Base-by-base conservation (phyloP, 176 grass and related monocot genomes). In the Musa beccarii region DNA sequence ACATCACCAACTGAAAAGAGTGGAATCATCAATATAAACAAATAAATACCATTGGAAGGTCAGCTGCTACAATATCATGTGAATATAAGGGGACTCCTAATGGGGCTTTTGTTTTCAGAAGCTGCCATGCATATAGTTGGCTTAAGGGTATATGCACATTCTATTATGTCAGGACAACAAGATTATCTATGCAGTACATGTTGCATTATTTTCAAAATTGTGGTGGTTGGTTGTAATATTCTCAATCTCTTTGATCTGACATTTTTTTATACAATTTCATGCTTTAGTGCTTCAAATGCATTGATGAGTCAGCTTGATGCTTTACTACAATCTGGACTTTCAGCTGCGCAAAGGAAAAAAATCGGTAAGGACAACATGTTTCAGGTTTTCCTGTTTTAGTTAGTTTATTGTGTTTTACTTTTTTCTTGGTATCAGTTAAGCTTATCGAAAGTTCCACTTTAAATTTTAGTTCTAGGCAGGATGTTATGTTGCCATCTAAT, bases 281-380 rank as follows among this genome's bases (percentile, higher is more conserved):
- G 49, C 67, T 89, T 71, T 77, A 98, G 95, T 89, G 69, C 50
- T 69, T 93, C 84, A 9, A 82, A 16, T 84, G 72, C 78, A 71
- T 85, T 98, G 84, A 50, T 85, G 66, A 71, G 34, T 81, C 63
- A 83, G 61, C 69, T 92, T 34, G 93, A 97, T 90, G 87, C 84
- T 22, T 57, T 97, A 55, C 69, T 86, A 51, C 93, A 90, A 83
- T 89, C 90, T 79, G 90, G 95, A 84, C 61, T 64, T 79, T 87
- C 90, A 73, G 76, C 78, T 81, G 65, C 80, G 71, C 88, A 80
- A 78, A 93, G 88, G 79, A 98, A 93, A 85, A 98, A 93, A 59
- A 93, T 72, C 62, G 95, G 95, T 98, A 78, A 91, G 81, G 34
- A 53, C 51, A 64, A 63, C 19, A 78, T 22, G n/a, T 63, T 49